Evolutionary conservation across 164 flowering plant genomes (phyloP), one percentile per base, ranked within the genome.

Genomic region (Houttuynia cordata): DNA sequence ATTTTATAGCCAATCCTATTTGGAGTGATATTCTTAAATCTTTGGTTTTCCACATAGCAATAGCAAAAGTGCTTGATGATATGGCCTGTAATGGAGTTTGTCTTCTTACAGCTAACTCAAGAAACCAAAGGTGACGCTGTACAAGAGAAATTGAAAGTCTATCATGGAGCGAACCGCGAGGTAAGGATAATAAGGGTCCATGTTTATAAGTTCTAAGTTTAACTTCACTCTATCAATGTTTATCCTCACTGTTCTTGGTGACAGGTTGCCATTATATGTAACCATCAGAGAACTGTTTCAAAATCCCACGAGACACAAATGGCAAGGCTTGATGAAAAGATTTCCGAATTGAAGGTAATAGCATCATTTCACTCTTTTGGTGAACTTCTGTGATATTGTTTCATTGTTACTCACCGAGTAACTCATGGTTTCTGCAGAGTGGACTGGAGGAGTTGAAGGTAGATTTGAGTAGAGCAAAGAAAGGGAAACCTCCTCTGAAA

Each of bases 231-330:
- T 19, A 45, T 45, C 17, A 12, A 45, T 45, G 49, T 45, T 59
- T 57, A 23, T 45, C n/a, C 42, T 63, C 17, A 59, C 40, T 24
- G 59, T 17, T 30, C 23, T 37, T 15, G 53, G 53, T 59, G 80
- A 64, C 79, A 94, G 99, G 99, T 94, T 71, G 97, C 99, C 41
- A 94, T 94, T 57, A 88, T 94, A 45, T 94, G 99, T 73, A 94
- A 94, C 71, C 99, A 94, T 81, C 99, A 94, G 66, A 93, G 97
- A 24, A 78, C 70, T 74, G 81, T 86, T 39, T 91, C 99, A 49
- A 94, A 91, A 78, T 74, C 89, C 62, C 97, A 91, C 62, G 54
- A 55, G 71, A 77, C 86, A 47, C 96, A 88, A 72, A 89, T 94
- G 86, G 47, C 70, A 18, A 85, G 67, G 53, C 74, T 94, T 77